Percentiles rank a stretch among this genome's conserved stretches.
Conservation (phyloP, 2,329 filamentous ascomycete genomes). For the Setomelanomma holmii region DNA sequence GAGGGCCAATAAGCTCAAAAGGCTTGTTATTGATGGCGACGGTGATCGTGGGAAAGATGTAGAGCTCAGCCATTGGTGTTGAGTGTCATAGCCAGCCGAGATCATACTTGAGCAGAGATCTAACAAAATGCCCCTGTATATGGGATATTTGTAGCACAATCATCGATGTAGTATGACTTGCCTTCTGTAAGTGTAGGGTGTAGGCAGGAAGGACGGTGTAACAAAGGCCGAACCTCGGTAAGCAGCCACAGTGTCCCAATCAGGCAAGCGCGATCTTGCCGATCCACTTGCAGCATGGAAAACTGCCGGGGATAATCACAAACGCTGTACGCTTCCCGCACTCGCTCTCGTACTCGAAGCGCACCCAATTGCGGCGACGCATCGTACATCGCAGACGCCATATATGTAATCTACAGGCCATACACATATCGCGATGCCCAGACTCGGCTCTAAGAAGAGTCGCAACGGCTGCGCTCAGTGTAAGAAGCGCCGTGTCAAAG, state of each 20-base stretch:
- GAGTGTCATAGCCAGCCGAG: too few species aligned
- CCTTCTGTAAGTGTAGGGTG: too few species aligned
- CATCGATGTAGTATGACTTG: background rate
- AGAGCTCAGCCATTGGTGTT: too few species aligned
- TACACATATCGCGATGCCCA: slow-evolving; percentile 4
- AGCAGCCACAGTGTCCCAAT: background rate
- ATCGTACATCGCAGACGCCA: background rate
- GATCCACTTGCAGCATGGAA: background rate
- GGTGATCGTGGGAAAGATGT: too few species aligned
- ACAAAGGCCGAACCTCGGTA: too few species aligned
- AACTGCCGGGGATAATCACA: background rate
- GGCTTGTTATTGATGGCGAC: background rate
- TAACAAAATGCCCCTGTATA: too few species aligned
- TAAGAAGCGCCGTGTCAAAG: slow-evolving; percentile 38
- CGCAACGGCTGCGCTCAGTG: slow-evolving; percentile 36
- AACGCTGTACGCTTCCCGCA: background rate
- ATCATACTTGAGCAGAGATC: too few species aligned
- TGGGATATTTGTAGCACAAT: background rate
- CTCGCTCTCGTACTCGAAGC: slow-evolving; percentile 1
- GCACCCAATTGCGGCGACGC: background rate
- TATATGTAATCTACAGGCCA: background rate
- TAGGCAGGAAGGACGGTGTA: too few species aligned
- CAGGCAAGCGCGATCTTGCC: background rate
- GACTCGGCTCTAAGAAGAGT: slow-evolving; percentile 12
- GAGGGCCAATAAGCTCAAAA: background rate